Evolutionary conservation across 306 rosid genomes (phyloP).

Genomic region (Vicia sativa): DNA sequence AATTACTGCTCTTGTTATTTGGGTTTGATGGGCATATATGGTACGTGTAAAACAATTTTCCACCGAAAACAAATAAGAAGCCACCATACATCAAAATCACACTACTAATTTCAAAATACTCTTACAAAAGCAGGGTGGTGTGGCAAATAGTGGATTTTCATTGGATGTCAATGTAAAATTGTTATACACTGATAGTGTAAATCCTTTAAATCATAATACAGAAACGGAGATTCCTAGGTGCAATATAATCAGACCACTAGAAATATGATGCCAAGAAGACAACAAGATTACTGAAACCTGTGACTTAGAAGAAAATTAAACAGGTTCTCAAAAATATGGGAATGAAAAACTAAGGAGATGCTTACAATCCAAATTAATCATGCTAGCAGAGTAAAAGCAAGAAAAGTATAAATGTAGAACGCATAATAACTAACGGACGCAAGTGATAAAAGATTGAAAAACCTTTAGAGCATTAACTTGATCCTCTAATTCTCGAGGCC

Average conservation of each 20-base stretch:
- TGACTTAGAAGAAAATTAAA: constrained; percentile 12
- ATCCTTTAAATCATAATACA: too few species aligned
- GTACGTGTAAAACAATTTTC: too few species aligned
- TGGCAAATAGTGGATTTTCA: too few species aligned
- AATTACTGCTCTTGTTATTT: not conserved
- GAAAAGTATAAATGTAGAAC: constrained; percentile 7
- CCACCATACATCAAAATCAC: too few species aligned
- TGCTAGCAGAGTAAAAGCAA: not conserved
- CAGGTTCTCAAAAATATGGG: constrained; percentile 14
- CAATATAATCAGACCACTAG: not conserved
- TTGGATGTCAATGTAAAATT: too few species aligned
- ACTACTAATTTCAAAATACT: too few species aligned
- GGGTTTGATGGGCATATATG: not conserved
- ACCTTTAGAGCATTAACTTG: constrained; percentile 56
- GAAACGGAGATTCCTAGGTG: constrained; percentile 22
- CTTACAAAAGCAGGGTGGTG: too few species aligned
- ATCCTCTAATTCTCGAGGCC: constrained; percentile 48
- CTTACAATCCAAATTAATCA: constrained; percentile 34
- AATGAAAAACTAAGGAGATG: constrained; percentile 24
- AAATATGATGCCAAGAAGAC: constrained; percentile 28
- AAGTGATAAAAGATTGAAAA: constrained; percentile 29
- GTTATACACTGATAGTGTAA: too few species aligned
- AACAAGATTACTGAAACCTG: constrained; percentile 7
- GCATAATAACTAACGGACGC: constrained; percentile 19
- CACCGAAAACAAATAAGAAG: too few species aligned